Conservation (phyloP, 1,284 basidiomycete genomes). For the Flammula alnicola region DNA sequence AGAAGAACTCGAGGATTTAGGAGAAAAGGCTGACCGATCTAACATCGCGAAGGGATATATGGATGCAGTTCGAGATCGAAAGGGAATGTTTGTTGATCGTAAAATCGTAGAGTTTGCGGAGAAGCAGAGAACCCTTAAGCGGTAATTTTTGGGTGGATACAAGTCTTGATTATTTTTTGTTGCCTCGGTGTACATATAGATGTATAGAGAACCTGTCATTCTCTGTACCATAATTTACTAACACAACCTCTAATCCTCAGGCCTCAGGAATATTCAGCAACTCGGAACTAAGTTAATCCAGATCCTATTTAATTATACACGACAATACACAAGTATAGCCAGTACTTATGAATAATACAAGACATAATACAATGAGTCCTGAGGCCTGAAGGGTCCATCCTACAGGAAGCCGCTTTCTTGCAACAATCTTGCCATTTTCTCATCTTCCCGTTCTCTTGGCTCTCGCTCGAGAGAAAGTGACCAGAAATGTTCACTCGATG, state of each 20-base stretch:
- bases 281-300: conserved; percentile 8
- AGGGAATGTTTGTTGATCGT: conserved; percentile 94
- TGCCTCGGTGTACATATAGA: background rate
- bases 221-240: background rate
- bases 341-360: conserved; percentile 24
- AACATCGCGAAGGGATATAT: conserved; percentile 97
- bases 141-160: conserved; percentile 39
- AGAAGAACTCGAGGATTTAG: conserved; percentile 96
- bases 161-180: background rate
- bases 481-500: conserved; percentile 80
- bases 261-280: background rate
- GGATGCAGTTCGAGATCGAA: conserved; percentile 89
- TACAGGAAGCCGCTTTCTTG: conserved; percentile 88
- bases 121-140: conserved; percentile 96
- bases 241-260: background rate
- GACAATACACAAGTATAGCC: conserved; percentile 18
- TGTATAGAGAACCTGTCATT: too few relatives aligned
- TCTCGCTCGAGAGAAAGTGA: conserved; percentile 85
- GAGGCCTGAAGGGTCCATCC: conserved; percentile 18
- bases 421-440: conserved; percentile 88
- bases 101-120: conserved; percentile 95
- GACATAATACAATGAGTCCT: conserved; percentile 20
- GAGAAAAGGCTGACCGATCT: conserved; percentile 92
- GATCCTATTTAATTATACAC: conserved; percentile 17
- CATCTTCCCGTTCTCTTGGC: conserved; percentile 91